Evolutionary conservation across 345 rosid species (phyloP).

Genomic region (Sonneratia alba): DNA sequence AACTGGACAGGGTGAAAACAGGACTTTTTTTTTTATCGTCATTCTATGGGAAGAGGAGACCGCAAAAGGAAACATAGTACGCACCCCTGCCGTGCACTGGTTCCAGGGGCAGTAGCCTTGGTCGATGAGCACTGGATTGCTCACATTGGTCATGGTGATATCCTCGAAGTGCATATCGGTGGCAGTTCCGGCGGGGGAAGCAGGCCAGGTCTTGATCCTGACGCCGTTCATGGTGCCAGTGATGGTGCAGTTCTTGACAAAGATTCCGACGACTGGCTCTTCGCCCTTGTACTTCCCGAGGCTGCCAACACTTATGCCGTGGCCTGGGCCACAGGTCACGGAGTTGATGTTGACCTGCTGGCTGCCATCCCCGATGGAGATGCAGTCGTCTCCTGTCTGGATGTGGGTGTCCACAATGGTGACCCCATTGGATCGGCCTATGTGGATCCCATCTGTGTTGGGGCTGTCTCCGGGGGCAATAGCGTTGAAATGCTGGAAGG

Average conservation of each 20-base stretch:
- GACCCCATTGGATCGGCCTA: slow-evolving; percentile 32
- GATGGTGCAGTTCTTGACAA: slow-evolving; percentile 25
- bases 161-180: slow-evolving; percentile 27
- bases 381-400: slow-evolving; percentile 56
- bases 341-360: slow-evolving; percentile 15
- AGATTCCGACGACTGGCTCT: slow-evolving; percentile 26
- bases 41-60: no score
- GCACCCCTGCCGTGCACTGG: slow-evolving; percentile 8
- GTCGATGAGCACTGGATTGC: slow-evolving; percentile 27
- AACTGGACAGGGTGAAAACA: background rate
- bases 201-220: slow-evolving; percentile 60
- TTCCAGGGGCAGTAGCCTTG: slow-evolving; percentile 30
- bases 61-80: background rate
- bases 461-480: slow-evolving; percentile 32
- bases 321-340: slow-evolving; percentile 60
- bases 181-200: slow-evolving; percentile 14
- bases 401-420: slow-evolving; percentile 25
- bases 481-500: slow-evolving; percentile 23
- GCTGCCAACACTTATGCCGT: slow-evolving; percentile 58
- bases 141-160: slow-evolving; percentile 22
- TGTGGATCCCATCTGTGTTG: slow-evolving; percentile 68
- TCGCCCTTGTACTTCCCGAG: slow-evolving; percentile 36
- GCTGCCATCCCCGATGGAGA: slow-evolving; percentile 49
- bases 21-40: background rate
- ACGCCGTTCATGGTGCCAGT: slow-evolving; percentile 27